phyloP scores from a whole-genome alignment of 768 basidiomycete genomes.

The Galerina marginata region DNA sequence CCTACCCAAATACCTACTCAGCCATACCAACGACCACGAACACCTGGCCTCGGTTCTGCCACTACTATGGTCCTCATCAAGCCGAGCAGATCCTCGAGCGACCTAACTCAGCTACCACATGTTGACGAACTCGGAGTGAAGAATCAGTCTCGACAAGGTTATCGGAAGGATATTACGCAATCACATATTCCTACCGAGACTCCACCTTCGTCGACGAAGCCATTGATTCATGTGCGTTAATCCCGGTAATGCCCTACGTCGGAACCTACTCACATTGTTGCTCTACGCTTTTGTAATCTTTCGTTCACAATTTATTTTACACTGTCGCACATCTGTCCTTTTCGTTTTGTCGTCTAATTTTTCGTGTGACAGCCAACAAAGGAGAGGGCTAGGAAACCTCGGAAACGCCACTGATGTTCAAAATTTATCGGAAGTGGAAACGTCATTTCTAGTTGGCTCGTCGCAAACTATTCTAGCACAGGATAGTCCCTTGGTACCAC shows the following conservation, averaged over 20 bases:
- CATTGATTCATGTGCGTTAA: constrained; percentile 88
- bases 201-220: constrained; percentile 59
- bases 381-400: constrained; percentile 72
- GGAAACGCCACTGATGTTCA: constrained; percentile 38
- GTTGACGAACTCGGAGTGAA: constrained; percentile 58
- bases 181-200: constrained; percentile 34
- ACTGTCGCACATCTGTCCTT: constrained; percentile 30
- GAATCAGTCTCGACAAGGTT: constrained; percentile 24
- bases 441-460: neutral
- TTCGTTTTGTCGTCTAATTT: constrained; percentile 24
- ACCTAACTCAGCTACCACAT: constrained; percentile 48
- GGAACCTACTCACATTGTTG: constrained; percentile 52
- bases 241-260: constrained; percentile 60
- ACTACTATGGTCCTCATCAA: constrained; percentile 75
- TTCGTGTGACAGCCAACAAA: constrained; percentile 67
- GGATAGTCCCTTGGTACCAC: neutral
- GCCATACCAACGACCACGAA: constrained; percentile 34
- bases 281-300: constrained; percentile 31
- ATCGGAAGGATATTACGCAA: constrained; percentile 25
- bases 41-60: constrained; percentile 66
- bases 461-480: neutral
- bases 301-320: constrained; percentile 32
- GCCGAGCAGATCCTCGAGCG: constrained; percentile 53
- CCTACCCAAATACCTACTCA: constrained; percentile 22
- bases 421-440: neutral